Percentiles rank a stretch among this genome's conserved stretches.
Conservation (phyloP, 2,329 filamentous ascomycete species). For the Colletotrichum sp. region DNA sequence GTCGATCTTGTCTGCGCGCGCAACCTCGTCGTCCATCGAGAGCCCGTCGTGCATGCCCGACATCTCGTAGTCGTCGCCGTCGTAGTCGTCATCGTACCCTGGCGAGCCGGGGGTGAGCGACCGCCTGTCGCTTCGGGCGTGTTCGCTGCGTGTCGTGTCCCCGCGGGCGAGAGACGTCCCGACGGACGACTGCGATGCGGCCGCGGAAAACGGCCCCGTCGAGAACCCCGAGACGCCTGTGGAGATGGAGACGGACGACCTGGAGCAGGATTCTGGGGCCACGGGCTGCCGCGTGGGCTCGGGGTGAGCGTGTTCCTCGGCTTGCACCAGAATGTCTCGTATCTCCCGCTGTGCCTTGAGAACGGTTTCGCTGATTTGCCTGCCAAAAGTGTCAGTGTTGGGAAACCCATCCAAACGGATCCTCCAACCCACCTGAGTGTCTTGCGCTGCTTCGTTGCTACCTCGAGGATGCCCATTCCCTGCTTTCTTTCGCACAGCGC, state of each 20-base stretch:
- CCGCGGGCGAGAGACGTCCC: background rate
- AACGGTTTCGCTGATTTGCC: constrained; percentile 1
- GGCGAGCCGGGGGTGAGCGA: background rate
- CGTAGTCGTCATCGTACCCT: background rate
- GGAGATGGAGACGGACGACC: constrained; percentile 18
- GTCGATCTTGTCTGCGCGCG: background rate
- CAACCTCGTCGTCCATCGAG: background rate
- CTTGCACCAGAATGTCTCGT: background rate
- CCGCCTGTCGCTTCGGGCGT: background rate
- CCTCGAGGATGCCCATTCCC: constrained; percentile 13
- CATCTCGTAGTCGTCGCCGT: background rate
- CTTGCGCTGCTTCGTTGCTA: constrained; percentile 1
- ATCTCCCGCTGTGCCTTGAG: background rate
- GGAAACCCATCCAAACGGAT: background rate
- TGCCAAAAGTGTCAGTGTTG: background rate
- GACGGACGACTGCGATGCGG: background rate
- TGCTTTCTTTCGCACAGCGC: background rate
- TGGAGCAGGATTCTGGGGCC: constrained; percentile 10
- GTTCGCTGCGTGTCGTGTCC: background rate
- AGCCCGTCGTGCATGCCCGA: constrained; percentile 28
- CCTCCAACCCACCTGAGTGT: background rate
- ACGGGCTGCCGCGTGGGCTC: background rate
- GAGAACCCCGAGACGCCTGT: background rate
- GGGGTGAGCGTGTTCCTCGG: background rate
- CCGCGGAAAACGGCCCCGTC: background rate